A percentile compares a stretch with the other conserved stretches of the same genome.
Conservation (phyloP, 345 rosid genomes). For the Streptanthus diversifolius region DNA sequence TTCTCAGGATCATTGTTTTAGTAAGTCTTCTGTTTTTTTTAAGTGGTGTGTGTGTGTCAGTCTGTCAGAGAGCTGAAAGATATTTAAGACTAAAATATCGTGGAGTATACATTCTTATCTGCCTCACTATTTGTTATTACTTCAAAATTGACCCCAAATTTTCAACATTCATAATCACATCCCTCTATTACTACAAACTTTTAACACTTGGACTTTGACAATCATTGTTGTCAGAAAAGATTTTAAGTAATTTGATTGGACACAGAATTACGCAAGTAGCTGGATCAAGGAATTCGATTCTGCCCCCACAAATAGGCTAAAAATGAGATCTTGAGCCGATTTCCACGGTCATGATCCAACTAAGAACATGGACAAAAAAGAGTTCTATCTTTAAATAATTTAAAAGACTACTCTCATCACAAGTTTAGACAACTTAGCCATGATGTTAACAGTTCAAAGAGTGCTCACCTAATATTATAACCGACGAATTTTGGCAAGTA, state of each 20-base stretch:
- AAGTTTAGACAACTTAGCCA: not conserved
- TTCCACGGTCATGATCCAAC: not conserved
- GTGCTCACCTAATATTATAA: too few species aligned
- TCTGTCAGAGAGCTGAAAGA: conserved; percentile 4
- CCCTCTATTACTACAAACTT: not conserved
- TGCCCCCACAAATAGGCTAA: not conserved
- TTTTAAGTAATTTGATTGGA: conserved; percentile 1
- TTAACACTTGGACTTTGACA: not conserved
- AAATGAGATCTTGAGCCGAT: not conserved
- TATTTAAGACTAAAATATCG: conserved; percentile 27
- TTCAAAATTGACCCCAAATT: not conserved
- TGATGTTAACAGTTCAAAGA: not conserved
- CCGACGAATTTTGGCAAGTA: too few species aligned
- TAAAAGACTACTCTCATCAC: not conserved
- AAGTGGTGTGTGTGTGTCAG: conserved; percentile 12
- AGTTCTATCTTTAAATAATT: not conserved
- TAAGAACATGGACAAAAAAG: not conserved
- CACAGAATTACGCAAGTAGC: not conserved
- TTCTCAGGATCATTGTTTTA: conserved; percentile 47
- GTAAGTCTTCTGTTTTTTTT: not conserved
- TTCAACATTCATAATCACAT: not conserved
- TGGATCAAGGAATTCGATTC: conserved; percentile 13
- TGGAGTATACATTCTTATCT: not conserved
- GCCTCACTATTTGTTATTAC: not conserved
- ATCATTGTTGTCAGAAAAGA: not conserved